phyloP scores from a whole-genome alignment of 306 rosid species.

The Herpetospermum pedunculosum region DNA sequence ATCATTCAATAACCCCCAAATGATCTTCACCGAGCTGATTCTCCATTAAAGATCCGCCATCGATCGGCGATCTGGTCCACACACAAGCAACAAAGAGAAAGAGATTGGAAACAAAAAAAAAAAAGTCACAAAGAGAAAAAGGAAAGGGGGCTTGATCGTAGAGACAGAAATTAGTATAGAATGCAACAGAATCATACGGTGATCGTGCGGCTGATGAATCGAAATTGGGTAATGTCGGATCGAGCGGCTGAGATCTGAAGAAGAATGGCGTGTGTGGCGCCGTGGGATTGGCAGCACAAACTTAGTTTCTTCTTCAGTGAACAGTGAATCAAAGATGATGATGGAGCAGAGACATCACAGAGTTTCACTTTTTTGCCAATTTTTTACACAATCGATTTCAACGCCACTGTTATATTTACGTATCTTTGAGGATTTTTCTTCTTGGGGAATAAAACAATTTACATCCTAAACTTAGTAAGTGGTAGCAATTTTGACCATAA shows the following conservation, averaged over 20 bases:
- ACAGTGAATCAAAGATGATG: neutral
- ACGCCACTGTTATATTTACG: no score
- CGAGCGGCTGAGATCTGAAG: slow-evolving; percentile 6
- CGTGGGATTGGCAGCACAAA: slow-evolving; percentile 6
- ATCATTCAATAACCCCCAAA: neutral
- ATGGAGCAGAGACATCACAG: neutral
- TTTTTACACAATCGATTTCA: no score
- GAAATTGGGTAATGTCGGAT: neutral
- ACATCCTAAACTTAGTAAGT: no score
- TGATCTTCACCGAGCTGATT: neutral
- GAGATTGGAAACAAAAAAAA: neutral
- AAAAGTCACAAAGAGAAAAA: neutral
- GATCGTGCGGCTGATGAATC: neutral
- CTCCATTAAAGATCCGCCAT: slow-evolving; percentile 10
- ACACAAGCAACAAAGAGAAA: neutral
- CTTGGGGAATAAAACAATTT: no score
- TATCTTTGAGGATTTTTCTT: no score
- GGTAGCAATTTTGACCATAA: no score
- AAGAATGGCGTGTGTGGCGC: neutral
- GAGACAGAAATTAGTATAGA: neutral
- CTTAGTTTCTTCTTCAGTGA: neutral
- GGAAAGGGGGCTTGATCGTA: neutral
- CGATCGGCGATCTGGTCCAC: slow-evolving; percentile 24
- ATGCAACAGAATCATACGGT: neutral
- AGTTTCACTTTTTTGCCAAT: no score